Base-by-base conservation (phyloP, 2,329 filamentous ascomycete species). In the Pezicula neosporulosa region DNA sequence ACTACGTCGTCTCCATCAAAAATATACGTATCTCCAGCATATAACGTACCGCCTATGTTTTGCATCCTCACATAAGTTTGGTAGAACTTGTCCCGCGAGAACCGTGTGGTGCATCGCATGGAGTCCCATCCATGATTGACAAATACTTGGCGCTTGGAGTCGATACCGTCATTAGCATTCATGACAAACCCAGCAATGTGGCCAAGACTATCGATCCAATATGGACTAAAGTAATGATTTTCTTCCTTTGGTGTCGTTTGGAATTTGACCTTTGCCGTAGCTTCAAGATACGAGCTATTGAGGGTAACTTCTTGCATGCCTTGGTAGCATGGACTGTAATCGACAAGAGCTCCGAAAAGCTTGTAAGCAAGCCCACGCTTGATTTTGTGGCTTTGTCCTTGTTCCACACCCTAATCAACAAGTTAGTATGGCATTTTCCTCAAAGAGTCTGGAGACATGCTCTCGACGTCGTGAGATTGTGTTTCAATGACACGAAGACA, bases 341-440 rank as follows among this genome's bases (percentile, higher is more conserved):
- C 76, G 6, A 82, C 80, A 0, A 83, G 68, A 39, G 77, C 73
- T 38, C 73, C 72, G 58, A 78, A 79, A 50, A 86, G 77, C 72
- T 90, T 90, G 77, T 93, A 93, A 18, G 86, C 85, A 72, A 90
- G 10, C 36, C 86, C 86, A 27, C 86, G 82, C 44, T 86, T 81
- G 53, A 91, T 78, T 70, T 87, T 86, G 66, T 87, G 86, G 28
- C 86, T 85, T 13, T 50, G 43, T 30, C 43, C 44, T 27, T 38
- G 53, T 44, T 16, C 27, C 36, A 44, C 27, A n/a, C 51, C 47
- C 12, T 24, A 46, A 28, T 47, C 49, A 28, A 54, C 49, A 15
- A 44, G 37, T 21, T 39, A 30, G 44, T 49, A 41, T 10, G 50
- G 44, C n/a, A 51, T n/a, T n/a, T n/a, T n/a, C n/a, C n/a, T n/a